A percentile compares a stretch with the other conserved stretches of the same genome.
Evolutionary conservation across 768 basidiomycete genomes (phyloP).

Genomic region (Leucocoprinus leucothites): DNA sequence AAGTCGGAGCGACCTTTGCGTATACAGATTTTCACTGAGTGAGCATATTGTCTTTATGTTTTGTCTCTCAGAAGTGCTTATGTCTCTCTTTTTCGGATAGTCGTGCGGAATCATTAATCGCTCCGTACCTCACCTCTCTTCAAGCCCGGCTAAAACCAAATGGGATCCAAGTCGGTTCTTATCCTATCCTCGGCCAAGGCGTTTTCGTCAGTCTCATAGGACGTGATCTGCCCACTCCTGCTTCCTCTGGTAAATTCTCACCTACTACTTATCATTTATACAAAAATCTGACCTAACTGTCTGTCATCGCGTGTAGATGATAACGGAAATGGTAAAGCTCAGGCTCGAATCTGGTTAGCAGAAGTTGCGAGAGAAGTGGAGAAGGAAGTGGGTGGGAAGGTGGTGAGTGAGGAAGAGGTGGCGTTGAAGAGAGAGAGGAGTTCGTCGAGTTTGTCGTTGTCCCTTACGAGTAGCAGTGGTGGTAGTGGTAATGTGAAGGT

Average conservation of each 20-base stretch:
- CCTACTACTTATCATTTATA: no score
- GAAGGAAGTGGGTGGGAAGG: conserved; percentile 50
- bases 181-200: conserved; percentile 60
- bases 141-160: conserved; percentile 70
- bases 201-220: conserved; percentile 77
- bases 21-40: conserved; percentile 84
- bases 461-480: no score
- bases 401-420: conserved; percentile 66
- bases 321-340: conserved; percentile 43
- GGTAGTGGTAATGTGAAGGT: no score
- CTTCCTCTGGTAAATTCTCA: neutral
- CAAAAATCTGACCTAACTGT: neutral
- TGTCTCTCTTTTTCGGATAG: conserved; percentile 18
- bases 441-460: neutral
- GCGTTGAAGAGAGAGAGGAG: conserved; percentile 40
- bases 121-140: conserved; percentile 81
- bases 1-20: conserved; percentile 68
- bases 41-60: no score
- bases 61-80: no score
- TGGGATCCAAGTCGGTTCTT: conserved; percentile 81
- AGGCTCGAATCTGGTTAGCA: conserved; percentile 42
- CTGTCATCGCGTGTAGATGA: neutral
- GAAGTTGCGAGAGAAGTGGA: conserved; percentile 65
- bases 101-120: conserved; percentile 76
- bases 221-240: conserved; percentile 24